Base-by-base conservation (phyloP, 2,329 filamentous ascomycete genomes). In the Epichloe gansuensis region DNA sequence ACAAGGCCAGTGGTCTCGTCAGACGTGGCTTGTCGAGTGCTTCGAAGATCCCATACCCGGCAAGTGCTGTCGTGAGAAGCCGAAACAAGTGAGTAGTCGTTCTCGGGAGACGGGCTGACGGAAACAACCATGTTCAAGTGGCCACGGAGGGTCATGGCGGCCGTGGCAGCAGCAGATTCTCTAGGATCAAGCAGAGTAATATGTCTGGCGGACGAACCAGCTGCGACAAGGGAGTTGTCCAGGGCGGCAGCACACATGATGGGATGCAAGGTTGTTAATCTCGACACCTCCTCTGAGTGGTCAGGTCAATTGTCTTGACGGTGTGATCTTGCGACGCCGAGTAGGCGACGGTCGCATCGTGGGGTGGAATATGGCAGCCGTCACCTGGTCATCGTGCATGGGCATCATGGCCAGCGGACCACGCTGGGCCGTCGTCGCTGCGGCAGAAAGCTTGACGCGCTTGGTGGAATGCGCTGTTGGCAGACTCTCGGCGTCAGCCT, bases 141-240 rank as follows among this genome's bases (percentile, higher is more conserved):
- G 1, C 91, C 91, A 37, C 89, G 81, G 21, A 96, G 80, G n/a
- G 89, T 95, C 82, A 96, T 88, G 42, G 89, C 88, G 11, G 85
- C 82, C 25, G 91, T 86, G 1, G 83, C 79, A 1, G 82, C 79
- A 3, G 89, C 86, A 3, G 83, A 86, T 34, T 81, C 85, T 51
- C 93, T 82, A 3, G 91, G 91, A 67, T 98, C 93, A 59, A 97
- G 81, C n/a, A 98, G 78, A 0, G 89, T 91, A 64, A 98, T 87
- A 70, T 95, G 88, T 52, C 90, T 79, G 23, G 88, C 88, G 15
- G 85, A 85, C 2, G 88, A 95, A 54, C 91, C 93, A 23, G 88
- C 85, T 3, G 81, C 81, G 52, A 85, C 68, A 25, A 82, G 71
- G 57, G 58, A 85, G 71, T 63, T 77, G 71, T 82, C 76, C 13